A percentile compares a stretch with the other conserved stretches of the same genome.
These are phyloP conservation scores for Fusarium longipes DNA, from an alignment of 2,329 filamentous ascomycete genomes.

Conservation along the genomic window DNA sequence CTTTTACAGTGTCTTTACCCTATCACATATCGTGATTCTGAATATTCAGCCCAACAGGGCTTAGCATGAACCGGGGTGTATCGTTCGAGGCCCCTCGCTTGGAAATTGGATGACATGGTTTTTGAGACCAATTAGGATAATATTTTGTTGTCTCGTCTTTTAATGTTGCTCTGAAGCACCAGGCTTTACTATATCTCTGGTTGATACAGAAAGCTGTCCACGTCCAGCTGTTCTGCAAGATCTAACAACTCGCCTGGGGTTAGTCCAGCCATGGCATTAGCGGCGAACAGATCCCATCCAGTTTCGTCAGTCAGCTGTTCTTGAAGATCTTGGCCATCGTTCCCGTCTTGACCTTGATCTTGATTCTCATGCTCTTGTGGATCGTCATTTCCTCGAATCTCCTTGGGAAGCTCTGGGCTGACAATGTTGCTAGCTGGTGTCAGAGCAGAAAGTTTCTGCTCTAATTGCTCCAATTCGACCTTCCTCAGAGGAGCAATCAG, in stretches of 20 bases:
- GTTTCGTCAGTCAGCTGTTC: conserved; percentile 28
- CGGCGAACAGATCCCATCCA: conserved; percentile 49
- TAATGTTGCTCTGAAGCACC: background rate
- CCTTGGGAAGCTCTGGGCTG: background rate
- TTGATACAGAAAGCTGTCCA: conserved; percentile 40
- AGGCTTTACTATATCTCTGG: conserved; percentile 14
- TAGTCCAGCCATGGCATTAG: conserved; percentile 48
- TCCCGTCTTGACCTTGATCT: background rate
- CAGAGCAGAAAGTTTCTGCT: conserved; percentile 51
- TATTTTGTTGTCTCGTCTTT: background rate
- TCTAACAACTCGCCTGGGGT: conserved; percentile 49
- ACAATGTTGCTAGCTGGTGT: conserved; percentile 43
- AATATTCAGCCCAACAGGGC: background rate
- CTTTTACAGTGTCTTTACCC: background rate
- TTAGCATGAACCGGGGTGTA: background rate
- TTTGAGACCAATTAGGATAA: background rate
- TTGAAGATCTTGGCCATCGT: background rate
- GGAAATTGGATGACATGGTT: background rate
- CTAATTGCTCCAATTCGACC: conserved; percentile 53
- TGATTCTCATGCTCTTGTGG: rapidly evolving
- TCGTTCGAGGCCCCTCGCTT: background rate
- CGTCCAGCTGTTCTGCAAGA: conserved; percentile 48
- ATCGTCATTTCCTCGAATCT: background rate
- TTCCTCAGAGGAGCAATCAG: conserved; percentile 53
- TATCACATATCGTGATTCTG: background rate